These are phyloP conservation scores for Syncephalastrum sp. DNA, from an alignment of 371 early-diverging fungal species.

Conservation along the genomic window DNA sequence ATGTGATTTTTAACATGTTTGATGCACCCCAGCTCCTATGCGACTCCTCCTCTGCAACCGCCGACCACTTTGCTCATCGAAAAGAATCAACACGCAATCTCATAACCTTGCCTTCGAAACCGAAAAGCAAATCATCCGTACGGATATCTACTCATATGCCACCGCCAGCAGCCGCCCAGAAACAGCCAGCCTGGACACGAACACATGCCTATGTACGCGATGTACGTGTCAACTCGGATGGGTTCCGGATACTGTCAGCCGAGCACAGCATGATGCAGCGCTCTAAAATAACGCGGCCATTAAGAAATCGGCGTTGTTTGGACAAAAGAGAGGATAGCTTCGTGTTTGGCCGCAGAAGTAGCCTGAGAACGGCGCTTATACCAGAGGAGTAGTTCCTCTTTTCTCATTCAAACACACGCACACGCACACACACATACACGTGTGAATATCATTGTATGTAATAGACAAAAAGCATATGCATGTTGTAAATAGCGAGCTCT, in stretches of 20 bases:
- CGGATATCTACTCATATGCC: background rate
- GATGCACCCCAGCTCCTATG: background rate
- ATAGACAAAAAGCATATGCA: too few species aligned
- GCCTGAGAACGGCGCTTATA: constrained; percentile 3
- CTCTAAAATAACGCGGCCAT: constrained; percentile 6
- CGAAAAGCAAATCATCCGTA: background rate
- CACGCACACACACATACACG: too few species aligned
- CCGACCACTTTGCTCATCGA: too few species aligned
- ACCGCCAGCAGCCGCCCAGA: background rate
- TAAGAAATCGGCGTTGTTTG: constrained; percentile 6
- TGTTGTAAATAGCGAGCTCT: too few species aligned
- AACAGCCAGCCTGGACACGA: background rate
- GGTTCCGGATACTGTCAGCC: constrained; percentile 8
- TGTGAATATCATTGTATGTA: too few species aligned
- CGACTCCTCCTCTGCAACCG: background rate
- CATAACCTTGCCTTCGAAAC: background rate
- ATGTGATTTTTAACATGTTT: background rate
- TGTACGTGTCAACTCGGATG: constrained; percentile 6
- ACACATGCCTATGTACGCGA: constrained; percentile 8
- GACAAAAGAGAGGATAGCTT: constrained; percentile 6
- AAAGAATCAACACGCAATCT: too few species aligned
- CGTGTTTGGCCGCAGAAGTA: constrained; percentile 10
- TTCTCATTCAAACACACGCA: too few species aligned
- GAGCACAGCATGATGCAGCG: constrained; percentile 4
- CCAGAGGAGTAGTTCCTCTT: background rate